Evolutionary conservation across 345 rosid species (phyloP).

Genomic region (Pugionium dolabratum): DNA sequence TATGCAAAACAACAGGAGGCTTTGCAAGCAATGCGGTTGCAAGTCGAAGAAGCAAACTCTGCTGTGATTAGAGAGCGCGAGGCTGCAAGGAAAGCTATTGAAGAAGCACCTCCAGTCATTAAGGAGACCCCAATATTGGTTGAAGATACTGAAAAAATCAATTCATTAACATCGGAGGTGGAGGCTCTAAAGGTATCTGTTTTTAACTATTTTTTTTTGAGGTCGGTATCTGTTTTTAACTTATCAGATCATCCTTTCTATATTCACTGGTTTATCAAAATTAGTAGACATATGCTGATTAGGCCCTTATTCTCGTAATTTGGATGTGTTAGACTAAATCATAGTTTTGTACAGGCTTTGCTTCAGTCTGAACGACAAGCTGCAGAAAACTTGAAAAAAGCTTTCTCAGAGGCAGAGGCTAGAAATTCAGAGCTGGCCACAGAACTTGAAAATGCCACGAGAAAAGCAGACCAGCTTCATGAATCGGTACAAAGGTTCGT

Average conservation of each 20-base stretch:
- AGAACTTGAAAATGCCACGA: conserved; percentile 77
- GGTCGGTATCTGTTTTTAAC: conserved; percentile 1
- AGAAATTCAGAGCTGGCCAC: conserved; percentile 66
- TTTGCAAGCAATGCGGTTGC: conserved; percentile 68
- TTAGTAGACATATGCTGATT: not conserved
- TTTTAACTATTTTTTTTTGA: too few relatives aligned
- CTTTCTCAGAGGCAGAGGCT: conserved; percentile 59
- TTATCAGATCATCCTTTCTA: not conserved
- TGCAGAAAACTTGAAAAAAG: conserved; percentile 66
- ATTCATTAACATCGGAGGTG: conserved; percentile 63
- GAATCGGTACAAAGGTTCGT: conserved; percentile 95
- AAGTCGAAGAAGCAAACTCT: conserved; percentile 73
- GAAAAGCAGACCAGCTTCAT: conserved; percentile 87
- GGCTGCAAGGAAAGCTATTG: conserved; percentile 91
- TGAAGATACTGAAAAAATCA: conserved; percentile 86
- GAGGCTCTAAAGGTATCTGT: conserved; percentile 77
- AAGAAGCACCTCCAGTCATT: conserved; percentile 94
- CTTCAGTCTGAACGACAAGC: conserved; percentile 66
- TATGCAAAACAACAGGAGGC: conserved; percentile 71
- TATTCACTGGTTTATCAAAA: not conserved
- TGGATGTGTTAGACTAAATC: conserved; percentile 1
- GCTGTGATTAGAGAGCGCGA: conserved; percentile 75
- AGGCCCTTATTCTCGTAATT: not conserved
- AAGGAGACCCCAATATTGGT: conserved; percentile 95
- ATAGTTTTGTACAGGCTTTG: conserved; percentile 51